Percentiles rank a stretch among this genome's conserved stretches.
Evolutionary conservation across 441 rosid genomes (phyloP).

Genomic region (Erodium chrysanthum): DNA sequence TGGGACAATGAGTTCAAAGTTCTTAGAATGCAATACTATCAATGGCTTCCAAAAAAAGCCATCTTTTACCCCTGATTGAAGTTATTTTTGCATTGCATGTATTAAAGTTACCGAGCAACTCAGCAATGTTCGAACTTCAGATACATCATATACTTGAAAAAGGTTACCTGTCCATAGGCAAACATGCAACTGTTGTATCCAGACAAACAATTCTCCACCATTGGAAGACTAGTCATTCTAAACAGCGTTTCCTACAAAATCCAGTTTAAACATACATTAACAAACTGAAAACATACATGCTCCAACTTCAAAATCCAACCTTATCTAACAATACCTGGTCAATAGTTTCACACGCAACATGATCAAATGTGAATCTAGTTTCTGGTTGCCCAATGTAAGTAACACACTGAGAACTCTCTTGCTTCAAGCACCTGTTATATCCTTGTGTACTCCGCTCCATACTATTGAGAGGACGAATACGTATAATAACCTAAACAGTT

Average conservation of each 20-base stretch:
- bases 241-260: slow-evolving; percentile 73
- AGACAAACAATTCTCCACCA: slow-evolving; percentile 96
- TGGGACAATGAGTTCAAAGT: neutral
- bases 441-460: slow-evolving; percentile 69
- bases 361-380: slow-evolving; percentile 78
- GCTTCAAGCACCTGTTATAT: slow-evolving; percentile 79
- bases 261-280: slow-evolving; percentile 11
- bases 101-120: neutral
- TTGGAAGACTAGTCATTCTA: slow-evolving; percentile 79
- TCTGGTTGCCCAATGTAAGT: slow-evolving; percentile 90
- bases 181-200: slow-evolving; percentile 98
- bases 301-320: neutral
- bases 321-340: slow-evolving; percentile 60
- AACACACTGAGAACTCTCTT: slow-evolving; percentile 74
- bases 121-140: neutral
- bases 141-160: neutral
- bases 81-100: neutral
- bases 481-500: slow-evolving; percentile 61
- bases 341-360: slow-evolving; percentile 88
- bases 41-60: neutral
- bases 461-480: slow-evolving; percentile 82
- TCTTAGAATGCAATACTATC: slow-evolving; percentile 1
- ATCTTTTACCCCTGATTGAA: neutral
- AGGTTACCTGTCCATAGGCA: slow-evolving; percentile 90
- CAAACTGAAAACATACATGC: neutral